phyloP scores from a whole-genome alignment of 23 red algal species.

The Gracilaria domingensis region DNA sequence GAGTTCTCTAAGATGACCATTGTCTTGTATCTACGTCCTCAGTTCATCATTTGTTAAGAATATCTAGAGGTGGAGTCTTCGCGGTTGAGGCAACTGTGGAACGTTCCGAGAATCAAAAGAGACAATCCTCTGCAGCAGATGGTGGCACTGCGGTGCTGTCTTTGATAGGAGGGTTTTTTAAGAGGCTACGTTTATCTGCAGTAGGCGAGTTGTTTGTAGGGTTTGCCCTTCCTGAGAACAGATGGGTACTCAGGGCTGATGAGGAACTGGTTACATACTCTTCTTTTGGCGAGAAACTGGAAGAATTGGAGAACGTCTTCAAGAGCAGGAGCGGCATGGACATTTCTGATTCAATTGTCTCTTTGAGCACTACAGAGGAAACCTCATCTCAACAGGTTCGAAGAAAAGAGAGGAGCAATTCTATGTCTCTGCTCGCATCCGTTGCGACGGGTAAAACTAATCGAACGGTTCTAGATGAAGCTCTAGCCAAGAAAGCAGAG shows the following conservation, averaged over 20 bases:
- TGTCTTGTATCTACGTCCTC: constrained; percentile 33
- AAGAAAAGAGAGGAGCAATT: constrained; percentile 16
- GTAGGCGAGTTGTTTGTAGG: constrained; percentile 6
- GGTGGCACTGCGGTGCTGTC: constrained; percentile 53
- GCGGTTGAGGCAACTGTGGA: constrained; percentile 60
- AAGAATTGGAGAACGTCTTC: constrained; percentile 72
- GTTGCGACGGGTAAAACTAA: constrained; percentile 50
- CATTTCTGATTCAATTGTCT: constrained; percentile 31
- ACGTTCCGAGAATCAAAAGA: constrained; percentile 1
- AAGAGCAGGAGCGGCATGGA: constrained; percentile 68
- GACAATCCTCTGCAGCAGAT: constrained; percentile 33
- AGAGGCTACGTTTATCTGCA: constrained; percentile 9
- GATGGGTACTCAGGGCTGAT: constrained; percentile 68
- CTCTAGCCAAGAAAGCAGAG: constrained; percentile 39
- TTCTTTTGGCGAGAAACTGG: constrained; percentile 69
- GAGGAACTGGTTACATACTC: constrained; percentile 66
- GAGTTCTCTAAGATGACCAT: constrained; percentile 66
- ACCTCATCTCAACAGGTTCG: background rate
- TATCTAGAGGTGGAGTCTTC: constrained; percentile 50
- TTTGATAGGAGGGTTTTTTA: constrained; percentile 58
- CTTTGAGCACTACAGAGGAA: background rate
- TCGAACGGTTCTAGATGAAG: constrained; percentile 52
- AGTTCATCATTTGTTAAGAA: constrained; percentile 57
- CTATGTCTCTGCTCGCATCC: constrained; percentile 52
- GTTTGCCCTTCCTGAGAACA: constrained; percentile 62